Percentiles rank a stretch among this genome's conserved stretches.
phyloP scores from a whole-genome alignment of 2,329 filamentous ascomycete species.

The Colletotrichum sansevieriae region DNA sequence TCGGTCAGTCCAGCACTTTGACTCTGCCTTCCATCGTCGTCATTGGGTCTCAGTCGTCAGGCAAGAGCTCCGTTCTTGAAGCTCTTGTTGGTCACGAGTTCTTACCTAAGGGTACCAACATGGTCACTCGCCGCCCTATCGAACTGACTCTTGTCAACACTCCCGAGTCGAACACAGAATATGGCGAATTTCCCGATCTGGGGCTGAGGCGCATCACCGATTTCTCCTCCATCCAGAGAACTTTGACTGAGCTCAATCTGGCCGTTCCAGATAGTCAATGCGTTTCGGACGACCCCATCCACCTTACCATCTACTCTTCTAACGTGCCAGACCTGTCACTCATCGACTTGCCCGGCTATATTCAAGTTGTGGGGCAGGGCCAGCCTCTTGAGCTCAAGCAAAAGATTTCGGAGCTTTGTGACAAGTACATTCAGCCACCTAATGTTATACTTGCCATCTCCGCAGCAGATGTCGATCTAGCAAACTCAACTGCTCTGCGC shows the following conservation, averaged over 20 bases:
- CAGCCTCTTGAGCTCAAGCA: slow-evolving; percentile 93
- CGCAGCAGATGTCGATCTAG: slow-evolving; percentile 95
- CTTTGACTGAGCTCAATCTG: slow-evolving; percentile 92
- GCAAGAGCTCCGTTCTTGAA: slow-evolving; percentile 97
- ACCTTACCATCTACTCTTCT: slow-evolving; percentile 93
- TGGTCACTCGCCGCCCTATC: slow-evolving; percentile 96
- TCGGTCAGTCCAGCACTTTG: slow-evolving; percentile 90
- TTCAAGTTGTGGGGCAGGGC: slow-evolving; percentile 92
- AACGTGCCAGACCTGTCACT: slow-evolving; percentile 95
- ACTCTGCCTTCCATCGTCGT: slow-evolving; percentile 98
- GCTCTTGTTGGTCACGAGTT: slow-evolving; percentile 99
- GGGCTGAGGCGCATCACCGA: slow-evolving; percentile 91
- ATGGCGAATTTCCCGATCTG: slow-evolving; percentile 95
- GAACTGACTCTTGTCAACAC: slow-evolving; percentile 97
- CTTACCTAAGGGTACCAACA: slow-evolving; percentile 96
- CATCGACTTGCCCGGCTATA: slow-evolving; percentile 97
- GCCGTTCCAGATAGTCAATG: slow-evolving; percentile 92
- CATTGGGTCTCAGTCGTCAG: slow-evolving; percentile 97
- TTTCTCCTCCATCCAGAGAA: slow-evolving; percentile 92
- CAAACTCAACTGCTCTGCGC: slow-evolving; percentile 92
- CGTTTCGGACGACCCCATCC: slow-evolving; percentile 96
- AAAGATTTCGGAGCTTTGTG: slow-evolving; percentile 95
- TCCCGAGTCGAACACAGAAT: slow-evolving; percentile 86
- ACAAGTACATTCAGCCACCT: slow-evolving; percentile 96
- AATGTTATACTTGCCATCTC: slow-evolving; percentile 98